Evolutionary conservation across 2,329 filamentous ascomycete genomes (phyloP), one percentile per base, ranked within the genome.

Genomic region (Arthrobotrys conoides): DNA sequence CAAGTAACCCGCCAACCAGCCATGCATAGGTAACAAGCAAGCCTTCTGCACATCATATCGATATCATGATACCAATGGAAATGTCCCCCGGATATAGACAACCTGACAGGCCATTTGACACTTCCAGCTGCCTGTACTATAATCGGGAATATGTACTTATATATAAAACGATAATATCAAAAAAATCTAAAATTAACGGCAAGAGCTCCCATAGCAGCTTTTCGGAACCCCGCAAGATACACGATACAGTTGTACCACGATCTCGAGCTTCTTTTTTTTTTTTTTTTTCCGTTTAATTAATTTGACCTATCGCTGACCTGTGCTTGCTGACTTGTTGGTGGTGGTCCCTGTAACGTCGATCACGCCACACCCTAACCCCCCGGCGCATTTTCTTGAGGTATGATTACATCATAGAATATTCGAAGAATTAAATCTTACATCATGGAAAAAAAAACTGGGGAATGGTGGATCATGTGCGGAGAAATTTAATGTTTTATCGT

Each of bases 181-280:
- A 30, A 30, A 9, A 33, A 8, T 53, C 22, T 55, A 55, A 61
- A 27, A 61, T 61, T 27, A 61, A 24, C 53, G 20, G 24, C 20
- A 51, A 51, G 48, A 51, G 48, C 48, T 44, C 18, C 14, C 33
- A 12, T 36, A n/a, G 18, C n/a, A 38, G 30, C 53, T 3, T n/a
- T 61, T 44, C 57, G 57, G 57, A 61, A 61, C 57, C 57, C 20
- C 57, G 57, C 57, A 36, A 30, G 36, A 41, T 41, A 38, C 57
- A 61, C 57, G 57, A 61, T 27, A 61, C 33, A 27, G 57, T 61
- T 61, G 57, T 44, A 16, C 57, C 33, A 61, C 57, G 33, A 61
- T 61, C 57, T 22, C 57, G 33, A 61, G 57, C 33, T 41, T 24
- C 12, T 38, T 5, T 8, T 44, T 16, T 44, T 44, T 27, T 27